Evolutionary conservation across 1,284 basidiomycete species (phyloP), one percentile per base, ranked within the genome.

Genomic region (Abortiporus biennis): DNA sequence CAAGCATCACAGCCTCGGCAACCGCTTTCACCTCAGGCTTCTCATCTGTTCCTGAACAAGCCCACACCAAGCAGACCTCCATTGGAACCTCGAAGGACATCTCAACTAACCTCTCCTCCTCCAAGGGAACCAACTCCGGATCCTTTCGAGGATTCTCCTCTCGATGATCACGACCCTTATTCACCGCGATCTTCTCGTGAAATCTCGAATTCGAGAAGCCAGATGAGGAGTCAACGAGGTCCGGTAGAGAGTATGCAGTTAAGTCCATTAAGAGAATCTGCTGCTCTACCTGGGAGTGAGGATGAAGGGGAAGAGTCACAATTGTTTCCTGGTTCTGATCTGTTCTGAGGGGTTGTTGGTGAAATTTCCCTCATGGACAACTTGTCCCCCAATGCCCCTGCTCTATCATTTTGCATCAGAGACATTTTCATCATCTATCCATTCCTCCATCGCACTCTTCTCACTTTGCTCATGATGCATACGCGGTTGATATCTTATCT

Each of bases 321-420:
- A 52, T 46, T 76, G 44, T 74, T 78, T 61, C 73, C 76, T 25
- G 76, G 74, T 21, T 77, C 74, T 31, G 76, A 71, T 43, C 52
- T 78, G 42, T 78, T 74, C 52, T 75, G 56, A 69, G 44, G 27
- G 27, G n/a, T n/a, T n/a, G n/a, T n/a, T n/a, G n/a, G n/a, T n/a
- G n/a, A n/a, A n/a, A n/a, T n/a, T n/a, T n/a, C n/a, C n/a, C n/a
- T n/a, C n/a, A n/a, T n/a, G n/a, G n/a, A n/a, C n/a, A n/a, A n/a
- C n/a, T n/a, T n/a, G n/a, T n/a, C n/a, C n/a, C n/a, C n/a, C n/a
- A n/a, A n/a, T n/a, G n/a, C n/a, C n/a, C n/a, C n/a, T n/a, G n/a
- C n/a, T n/a, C n/a, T n/a, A n/a, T n/a, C n/a, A n/a, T n/a, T n/a
- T n/a, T n/a, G n/a, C n/a, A n/a, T n/a, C n/a, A n/a, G n/a, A n/a